These are phyloP conservation scores for Termitomyces sp. DNA, from an alignment of 768 basidiomycete species.

Conservation along the genomic window DNA sequence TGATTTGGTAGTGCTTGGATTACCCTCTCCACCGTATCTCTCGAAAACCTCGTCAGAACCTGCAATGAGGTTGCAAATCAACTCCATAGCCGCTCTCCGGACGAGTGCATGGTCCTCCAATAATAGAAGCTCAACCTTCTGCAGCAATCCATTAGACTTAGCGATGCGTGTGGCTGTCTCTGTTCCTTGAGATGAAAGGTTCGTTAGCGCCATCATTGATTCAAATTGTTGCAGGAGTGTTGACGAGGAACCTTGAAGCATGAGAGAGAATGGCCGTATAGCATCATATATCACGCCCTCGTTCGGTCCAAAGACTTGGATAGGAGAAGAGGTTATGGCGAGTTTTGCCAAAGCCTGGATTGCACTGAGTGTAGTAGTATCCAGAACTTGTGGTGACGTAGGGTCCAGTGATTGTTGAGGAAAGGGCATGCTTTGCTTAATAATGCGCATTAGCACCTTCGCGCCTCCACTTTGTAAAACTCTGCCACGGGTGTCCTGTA, in stretches of 20 bases:
- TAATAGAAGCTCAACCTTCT: conserved; percentile 65
- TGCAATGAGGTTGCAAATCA: conserved; percentile 85
- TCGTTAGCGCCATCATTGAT: conserved; percentile 93
- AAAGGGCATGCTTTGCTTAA: conserved; percentile 38
- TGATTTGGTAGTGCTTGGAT: conserved; percentile 35
- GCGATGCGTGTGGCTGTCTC: conserved; percentile 65
- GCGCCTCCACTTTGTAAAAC: conserved; percentile 77
- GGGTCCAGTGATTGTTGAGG: conserved; percentile 20
- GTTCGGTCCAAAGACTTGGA: conserved; percentile 87
- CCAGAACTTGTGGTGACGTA: conserved; percentile 24
- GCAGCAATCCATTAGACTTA: conserved; percentile 49
- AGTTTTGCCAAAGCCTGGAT: conserved; percentile 92
- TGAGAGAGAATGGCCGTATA: conserved; percentile 71
- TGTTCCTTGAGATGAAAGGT: conserved; percentile 75
- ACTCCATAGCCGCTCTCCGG: conserved; percentile 83
- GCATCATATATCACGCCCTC: conserved; percentile 72
- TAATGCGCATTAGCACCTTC: conserved; percentile 55
- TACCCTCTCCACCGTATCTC: conserved; percentile 51
- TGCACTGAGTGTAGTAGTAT: conserved; percentile 46
- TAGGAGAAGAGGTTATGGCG: conserved; percentile 84
- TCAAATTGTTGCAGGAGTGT: conserved; percentile 85
- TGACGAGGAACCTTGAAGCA: conserved; percentile 65
- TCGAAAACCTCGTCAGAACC: conserved; percentile 74
- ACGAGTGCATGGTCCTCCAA: conserved; percentile 80
- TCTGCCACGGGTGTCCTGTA: conserved; percentile 69